Conservation (phyloP, 805 yeast species). For the Komagataella populi region DNA sequence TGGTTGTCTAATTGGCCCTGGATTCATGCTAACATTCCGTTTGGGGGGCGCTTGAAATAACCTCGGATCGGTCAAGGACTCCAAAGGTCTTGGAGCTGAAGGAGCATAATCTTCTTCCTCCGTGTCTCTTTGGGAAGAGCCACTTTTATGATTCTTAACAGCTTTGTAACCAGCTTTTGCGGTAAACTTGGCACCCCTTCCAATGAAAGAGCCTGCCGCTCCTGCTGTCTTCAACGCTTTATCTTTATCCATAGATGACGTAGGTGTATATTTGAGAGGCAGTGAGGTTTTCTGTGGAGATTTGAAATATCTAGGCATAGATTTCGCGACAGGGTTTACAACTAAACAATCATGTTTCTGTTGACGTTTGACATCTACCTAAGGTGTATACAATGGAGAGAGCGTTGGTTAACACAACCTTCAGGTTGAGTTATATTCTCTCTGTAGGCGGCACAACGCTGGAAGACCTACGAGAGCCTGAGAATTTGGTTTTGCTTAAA, state of each 20-base stretch:
- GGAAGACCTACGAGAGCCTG: not conserved
- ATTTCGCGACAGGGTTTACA: not conserved
- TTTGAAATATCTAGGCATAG: not conserved
- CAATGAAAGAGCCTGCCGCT: slow-evolving; percentile 35
- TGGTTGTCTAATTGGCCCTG: not conserved
- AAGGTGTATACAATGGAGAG: not conserved
- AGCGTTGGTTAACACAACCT: not conserved
- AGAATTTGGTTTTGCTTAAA: not conserved
- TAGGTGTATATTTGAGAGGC: slow-evolving; percentile 9
- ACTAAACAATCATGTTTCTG: not conserved
- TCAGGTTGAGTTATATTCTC: not conserved
- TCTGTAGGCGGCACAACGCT: not conserved
- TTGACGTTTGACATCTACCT: not conserved
- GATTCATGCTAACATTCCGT: slow-evolving; percentile 14
- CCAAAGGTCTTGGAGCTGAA: slow-evolving; percentile 9
- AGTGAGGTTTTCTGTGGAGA: not conserved
- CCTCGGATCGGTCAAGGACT: slow-evolving; percentile 14
- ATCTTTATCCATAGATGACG: slow-evolving; percentile 39
- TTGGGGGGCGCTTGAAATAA: slow-evolving; percentile 27
- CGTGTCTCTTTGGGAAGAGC: slow-evolving; percentile 9
- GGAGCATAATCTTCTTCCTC: slow-evolving; percentile 5
- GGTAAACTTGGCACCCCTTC: slow-evolving; percentile 32
- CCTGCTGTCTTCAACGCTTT: slow-evolving; percentile 37
- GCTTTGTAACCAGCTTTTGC: slow-evolving; percentile 29
- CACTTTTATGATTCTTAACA: slow-evolving; percentile 24